Evolutionary conservation across 2,329 filamentous ascomycete species (phyloP), one percentile per base, ranked within the genome.

Genomic region (Elsinoe perseae): DNA sequence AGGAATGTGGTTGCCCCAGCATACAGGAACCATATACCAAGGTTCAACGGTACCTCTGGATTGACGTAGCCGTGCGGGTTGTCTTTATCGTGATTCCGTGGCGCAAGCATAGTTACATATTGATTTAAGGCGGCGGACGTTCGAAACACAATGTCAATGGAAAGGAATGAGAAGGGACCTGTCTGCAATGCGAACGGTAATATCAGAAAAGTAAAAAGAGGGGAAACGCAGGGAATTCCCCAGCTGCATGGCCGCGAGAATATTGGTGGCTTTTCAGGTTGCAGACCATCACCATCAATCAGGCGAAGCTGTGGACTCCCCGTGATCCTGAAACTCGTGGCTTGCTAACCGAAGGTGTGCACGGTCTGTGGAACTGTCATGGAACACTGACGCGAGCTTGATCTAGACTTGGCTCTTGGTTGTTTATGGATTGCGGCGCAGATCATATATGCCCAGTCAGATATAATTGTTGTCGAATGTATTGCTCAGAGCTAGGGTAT

Each of bases 1-100:
- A 72, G 66, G 36, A 72, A 71, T 2, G 64, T 54, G 28, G 69
- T 66, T 27, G 70, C 70, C 23, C 68, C 69, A 32, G 66, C 66
- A 48, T 68, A 72, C 18, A 72, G 64, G n/a, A 66, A 63, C 70
- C 70, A 72, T 30, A 72, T 57, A 10, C 70, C 70, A 32, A 64
- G 60, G 46, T 72, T 70, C 27, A 72, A 60, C 55, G 70, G 63
- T 28, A 66, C 64, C 57, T 66, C 60, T 7, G 70, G 70, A 53
- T 70, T 63, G 54, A 71, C 64, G 59, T 71, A 72, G 42, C 44
- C 44, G 16, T 50, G 44, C 25, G 44, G 28, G 9, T 50, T 12
- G 25, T 20, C 25, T n/a, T 2, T 10, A 20, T 50, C 44, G 44
- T 50, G 44, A 20, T 50, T 50, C 18, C 44, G 44, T 30, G 44